These are phyloP conservation scores for Infundibulicybe gibba DNA, from an alignment of 768 basidiomycete genomes.

Conservation along the genomic window DNA sequence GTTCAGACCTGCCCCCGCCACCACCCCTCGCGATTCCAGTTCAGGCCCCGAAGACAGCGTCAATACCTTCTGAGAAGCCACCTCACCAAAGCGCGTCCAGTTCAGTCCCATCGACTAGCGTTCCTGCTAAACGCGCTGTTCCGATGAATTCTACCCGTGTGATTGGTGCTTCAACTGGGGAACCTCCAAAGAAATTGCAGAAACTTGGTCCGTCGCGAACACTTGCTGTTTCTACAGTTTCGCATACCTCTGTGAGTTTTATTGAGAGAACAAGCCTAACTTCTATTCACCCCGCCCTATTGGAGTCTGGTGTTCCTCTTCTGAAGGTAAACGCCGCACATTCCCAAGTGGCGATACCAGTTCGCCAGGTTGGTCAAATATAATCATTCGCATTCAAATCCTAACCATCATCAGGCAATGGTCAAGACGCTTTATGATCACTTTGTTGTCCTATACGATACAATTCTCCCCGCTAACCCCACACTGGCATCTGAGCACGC, in stretches of 20 bases:
- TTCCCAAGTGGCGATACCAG: conserved; percentile 69
- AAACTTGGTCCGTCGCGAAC: conserved; percentile 46
- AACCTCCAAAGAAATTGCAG: conserved; percentile 66
- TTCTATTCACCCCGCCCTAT: too few species aligned
- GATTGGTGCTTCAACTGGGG: conserved; percentile 20
- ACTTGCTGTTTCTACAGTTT: conserved; percentile 35
- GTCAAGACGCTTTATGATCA: conserved; percentile 72
- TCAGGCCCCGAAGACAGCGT: conserved; percentile 17
- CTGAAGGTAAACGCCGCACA: conserved; percentile 63
- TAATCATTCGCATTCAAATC: conserved; percentile 6
- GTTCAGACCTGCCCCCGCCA: conserved; percentile 28
- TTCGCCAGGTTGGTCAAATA: conserved; percentile 56
- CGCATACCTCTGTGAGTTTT: conserved; percentile 26
- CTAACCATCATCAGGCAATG: conserved; percentile 48
- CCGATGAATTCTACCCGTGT: conserved; percentile 16
- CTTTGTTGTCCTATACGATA: conserved; percentile 64
- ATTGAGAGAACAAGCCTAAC: too few species aligned
- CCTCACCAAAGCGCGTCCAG: background rate
- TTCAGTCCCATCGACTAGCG: conserved; percentile 8
- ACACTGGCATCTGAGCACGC: conserved; percentile 75
- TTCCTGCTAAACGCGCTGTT: conserved; percentile 53
- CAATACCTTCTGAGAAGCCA: background rate
- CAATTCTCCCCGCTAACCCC: conserved; percentile 49
- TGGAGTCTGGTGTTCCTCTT: conserved; percentile 58
- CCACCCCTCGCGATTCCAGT: conserved; percentile 35